Evolutionary conservation across 768 basidiomycete genomes (phyloP).

Genomic region (Trametopsis cervina): DNA sequence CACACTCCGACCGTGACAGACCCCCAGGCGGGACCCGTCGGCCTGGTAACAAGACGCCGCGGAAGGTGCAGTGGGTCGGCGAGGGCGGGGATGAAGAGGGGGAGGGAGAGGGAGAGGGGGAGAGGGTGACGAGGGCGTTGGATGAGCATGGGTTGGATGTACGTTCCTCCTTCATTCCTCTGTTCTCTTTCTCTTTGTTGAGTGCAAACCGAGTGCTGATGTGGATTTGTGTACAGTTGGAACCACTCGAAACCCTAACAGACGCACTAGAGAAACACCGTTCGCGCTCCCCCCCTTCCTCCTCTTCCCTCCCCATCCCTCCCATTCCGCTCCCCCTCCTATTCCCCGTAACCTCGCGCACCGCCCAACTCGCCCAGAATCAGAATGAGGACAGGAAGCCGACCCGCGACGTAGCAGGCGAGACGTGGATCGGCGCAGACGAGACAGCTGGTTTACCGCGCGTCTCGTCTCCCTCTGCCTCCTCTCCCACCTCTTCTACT

Average conservation of each 20-base stretch:
- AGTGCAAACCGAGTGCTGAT: slow-evolving; percentile 6
- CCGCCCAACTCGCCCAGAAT: too few species aligned
- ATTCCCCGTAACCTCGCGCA: too few species aligned
- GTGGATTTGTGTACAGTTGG: too few species aligned
- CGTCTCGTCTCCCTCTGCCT: too few species aligned
- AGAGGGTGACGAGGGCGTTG: slow-evolving; percentile 31
- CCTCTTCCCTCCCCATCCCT: slow-evolving; percentile 9
- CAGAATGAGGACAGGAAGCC: slow-evolving; percentile 15
- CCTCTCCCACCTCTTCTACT: slow-evolving; percentile 28
- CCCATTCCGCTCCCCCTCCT: too few species aligned
- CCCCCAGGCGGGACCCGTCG: slow-evolving; percentile 16
- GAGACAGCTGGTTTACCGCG: slow-evolving; percentile 63
- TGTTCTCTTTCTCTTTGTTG: slow-evolving; percentile 5
- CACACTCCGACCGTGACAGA: too few species aligned
- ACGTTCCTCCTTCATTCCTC: slow-evolving; percentile 23
- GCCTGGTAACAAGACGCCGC: slow-evolving; percentile 37
- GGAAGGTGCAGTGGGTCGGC: slow-evolving; percentile 47
- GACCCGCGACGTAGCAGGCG: slow-evolving; percentile 38
- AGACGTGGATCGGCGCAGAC: slow-evolving; percentile 50
- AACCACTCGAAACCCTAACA: slow-evolving; percentile 41
- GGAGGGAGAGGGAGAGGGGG: slow-evolving; percentile 18
- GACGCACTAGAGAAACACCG: slow-evolving; percentile 47
- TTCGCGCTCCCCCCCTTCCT: slow-evolving; percentile 15
- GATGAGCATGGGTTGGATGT: slow-evolving; percentile 53
- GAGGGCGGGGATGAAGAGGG: slow-evolving; percentile 17